These are phyloP conservation scores for Yamadazyma sp. DNA, from an alignment of 805 yeast genomes.

Conservation along the genomic window DNA sequence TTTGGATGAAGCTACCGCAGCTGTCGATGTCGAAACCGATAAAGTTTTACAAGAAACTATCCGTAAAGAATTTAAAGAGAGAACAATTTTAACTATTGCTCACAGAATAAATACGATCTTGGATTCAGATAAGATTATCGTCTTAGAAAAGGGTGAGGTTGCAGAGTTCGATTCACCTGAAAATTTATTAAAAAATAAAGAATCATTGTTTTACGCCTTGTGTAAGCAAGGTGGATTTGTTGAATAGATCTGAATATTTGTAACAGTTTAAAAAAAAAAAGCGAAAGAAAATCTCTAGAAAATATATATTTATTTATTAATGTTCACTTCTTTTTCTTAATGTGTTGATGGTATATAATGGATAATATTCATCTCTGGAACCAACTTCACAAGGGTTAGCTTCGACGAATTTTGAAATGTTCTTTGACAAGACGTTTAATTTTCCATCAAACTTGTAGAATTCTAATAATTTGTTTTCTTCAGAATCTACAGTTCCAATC, in stretches of 20 bases:
- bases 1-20: slow-evolving; percentile 86
- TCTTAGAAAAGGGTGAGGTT: slow-evolving; percentile 70
- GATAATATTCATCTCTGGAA: slow-evolving; percentile 38
- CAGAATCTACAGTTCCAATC: slow-evolving; percentile 32
- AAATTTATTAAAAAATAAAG: slow-evolving; percentile 59
- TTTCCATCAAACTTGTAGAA: background rate
- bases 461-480: slow-evolving; percentile 18
- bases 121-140: slow-evolving; percentile 76
- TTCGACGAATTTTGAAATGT: slow-evolving; percentile 18
- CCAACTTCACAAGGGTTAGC: slow-evolving; percentile 31
- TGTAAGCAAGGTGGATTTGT: slow-evolving; percentile 78
- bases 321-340: slow-evolving; percentile 66
- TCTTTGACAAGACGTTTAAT: background rate
- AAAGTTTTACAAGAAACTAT: slow-evolving; percentile 74
- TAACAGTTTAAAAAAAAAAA: slow-evolving; percentile 14
- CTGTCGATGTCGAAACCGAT: slow-evolving; percentile 85
- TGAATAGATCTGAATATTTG: too few relatives aligned
- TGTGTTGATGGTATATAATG: slow-evolving; percentile 47
- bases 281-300: slow-evolving; percentile 16
- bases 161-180: slow-evolving; percentile 75
- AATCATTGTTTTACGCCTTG: slow-evolving; percentile 73
- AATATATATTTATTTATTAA: slow-evolving; percentile 31
- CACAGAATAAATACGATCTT: slow-evolving; percentile 80
- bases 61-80: slow-evolving; percentile 66
- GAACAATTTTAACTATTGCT: slow-evolving; percentile 82